A percentile compares a stretch with the other conserved stretches of the same genome.
Evolutionary conservation across 75 land plant species (phyloP).

Genomic region (Chamaecyparis obtusa): DNA sequence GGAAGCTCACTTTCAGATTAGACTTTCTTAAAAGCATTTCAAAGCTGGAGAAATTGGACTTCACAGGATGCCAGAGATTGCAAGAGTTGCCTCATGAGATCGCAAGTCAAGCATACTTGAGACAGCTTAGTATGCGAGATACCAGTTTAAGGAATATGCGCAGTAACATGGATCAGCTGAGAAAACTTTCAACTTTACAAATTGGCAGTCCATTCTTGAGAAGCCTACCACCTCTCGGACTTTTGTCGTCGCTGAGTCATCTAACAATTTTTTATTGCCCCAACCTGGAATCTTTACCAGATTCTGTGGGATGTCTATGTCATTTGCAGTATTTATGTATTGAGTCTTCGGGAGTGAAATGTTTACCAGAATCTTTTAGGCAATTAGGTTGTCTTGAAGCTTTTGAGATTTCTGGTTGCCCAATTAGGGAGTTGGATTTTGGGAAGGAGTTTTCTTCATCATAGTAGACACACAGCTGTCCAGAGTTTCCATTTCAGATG

Average conservation of each 20-base stretch:
- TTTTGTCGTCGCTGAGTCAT: neutral
- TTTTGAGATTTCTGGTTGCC: neutral
- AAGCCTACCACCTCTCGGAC: neutral
- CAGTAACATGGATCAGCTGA: neutral
- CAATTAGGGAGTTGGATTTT: too few relatives aligned
- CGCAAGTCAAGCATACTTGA: neutral
- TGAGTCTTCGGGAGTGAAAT: neutral
- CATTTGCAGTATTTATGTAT: neutral
- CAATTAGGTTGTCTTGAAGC: neutral
- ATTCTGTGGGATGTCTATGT: neutral
- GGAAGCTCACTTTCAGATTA: neutral
- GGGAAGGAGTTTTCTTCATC: neutral
- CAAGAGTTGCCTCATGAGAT: neutral
- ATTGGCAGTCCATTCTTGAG: neutral
- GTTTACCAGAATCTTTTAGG: neutral
- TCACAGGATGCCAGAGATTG: neutral
- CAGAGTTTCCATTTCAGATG: neutral
- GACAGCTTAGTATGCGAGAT: neutral
- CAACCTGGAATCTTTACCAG: neutral
- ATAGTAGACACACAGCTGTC: neutral
- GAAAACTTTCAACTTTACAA: neutral
- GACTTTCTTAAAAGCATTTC: neutral
- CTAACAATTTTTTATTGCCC: neutral
- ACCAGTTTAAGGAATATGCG: neutral
- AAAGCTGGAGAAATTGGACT: neutral